phyloP scores from a whole-genome alignment of 2,329 filamentous ascomycete species.

The Trichoderma endophyticum region DNA sequence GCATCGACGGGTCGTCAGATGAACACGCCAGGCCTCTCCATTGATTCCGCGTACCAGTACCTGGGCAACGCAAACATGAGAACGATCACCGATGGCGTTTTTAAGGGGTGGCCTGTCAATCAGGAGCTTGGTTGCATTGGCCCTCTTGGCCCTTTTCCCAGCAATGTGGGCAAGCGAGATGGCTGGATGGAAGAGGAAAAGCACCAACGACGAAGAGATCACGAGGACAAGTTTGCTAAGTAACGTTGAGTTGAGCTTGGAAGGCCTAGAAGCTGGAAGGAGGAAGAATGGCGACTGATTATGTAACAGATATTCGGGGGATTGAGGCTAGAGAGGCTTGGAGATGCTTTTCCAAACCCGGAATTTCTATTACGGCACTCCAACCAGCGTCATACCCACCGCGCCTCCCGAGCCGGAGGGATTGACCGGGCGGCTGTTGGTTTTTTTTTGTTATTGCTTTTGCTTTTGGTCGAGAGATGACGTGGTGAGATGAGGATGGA shows the following conservation, averaged over 20 bases:
- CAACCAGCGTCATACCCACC: neutral
- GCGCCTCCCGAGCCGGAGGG: constrained; percentile 14
- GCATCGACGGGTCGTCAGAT: constrained; percentile 9
- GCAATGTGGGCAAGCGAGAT: constrained; percentile 13
- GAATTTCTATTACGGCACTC: constrained; percentile 21
- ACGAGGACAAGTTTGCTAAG: constrained; percentile 12
- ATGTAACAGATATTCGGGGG: constrained; percentile 1
- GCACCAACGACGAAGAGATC: neutral
- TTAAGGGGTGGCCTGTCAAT: constrained; percentile 13
- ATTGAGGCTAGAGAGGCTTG: constrained; percentile 2
- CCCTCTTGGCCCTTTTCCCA: neutral
- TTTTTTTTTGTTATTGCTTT: neutral
- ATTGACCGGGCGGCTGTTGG: neutral
- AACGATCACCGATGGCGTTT: neutral
- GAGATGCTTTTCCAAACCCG: constrained; percentile 16
- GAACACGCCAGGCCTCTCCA: neutral
- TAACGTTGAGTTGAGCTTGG: constrained; percentile 8
- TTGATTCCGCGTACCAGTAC: neutral
- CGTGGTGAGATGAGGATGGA: neutral
- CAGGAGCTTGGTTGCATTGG: constrained; percentile 2
- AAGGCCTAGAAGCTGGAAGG: constrained; percentile 6
- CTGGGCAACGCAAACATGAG: neutral
- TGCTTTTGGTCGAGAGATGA: neutral
- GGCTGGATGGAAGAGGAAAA: neutral
- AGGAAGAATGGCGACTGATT: neutral